A percentile compares a stretch with the other conserved stretches of the same genome.
Evolutionary conservation across 2,329 filamentous ascomycete genomes (phyloP).

Genomic region (Fusarium goolgardi): DNA sequence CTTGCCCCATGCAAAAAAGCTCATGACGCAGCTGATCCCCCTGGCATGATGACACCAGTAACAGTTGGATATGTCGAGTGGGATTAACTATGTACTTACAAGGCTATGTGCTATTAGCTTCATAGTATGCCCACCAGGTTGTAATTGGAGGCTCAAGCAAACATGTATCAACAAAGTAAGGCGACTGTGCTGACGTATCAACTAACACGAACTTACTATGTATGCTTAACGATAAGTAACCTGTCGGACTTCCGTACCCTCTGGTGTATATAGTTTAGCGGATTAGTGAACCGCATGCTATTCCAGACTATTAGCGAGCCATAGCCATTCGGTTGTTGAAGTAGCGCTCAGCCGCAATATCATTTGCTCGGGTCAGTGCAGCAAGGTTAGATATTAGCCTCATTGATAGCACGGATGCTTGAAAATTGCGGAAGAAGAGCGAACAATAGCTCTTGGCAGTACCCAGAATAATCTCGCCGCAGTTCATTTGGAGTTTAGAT

Average conservation of each 20-base stretch:
- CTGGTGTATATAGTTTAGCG: background rate
- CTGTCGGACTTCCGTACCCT: background rate
- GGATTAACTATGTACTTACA: slow-evolving; percentile 33
- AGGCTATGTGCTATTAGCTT: slow-evolving; percentile 30
- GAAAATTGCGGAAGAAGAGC: background rate
- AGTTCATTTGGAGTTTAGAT: background rate
- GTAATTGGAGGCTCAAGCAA: slow-evolving; percentile 26
- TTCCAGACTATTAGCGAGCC: background rate
- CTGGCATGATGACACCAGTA: slow-evolving; percentile 35
- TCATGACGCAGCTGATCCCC: slow-evolving; percentile 33
- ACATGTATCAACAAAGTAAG: slow-evolving; percentile 3
- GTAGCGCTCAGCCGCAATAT: slow-evolving; percentile 19
- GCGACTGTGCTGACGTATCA: slow-evolving; percentile 6
- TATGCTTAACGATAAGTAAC: background rate
- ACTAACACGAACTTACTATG: slow-evolving; percentile 12
- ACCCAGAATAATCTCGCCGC: slow-evolving; percentile 10
- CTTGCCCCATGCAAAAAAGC: slow-evolving; percentile 14
- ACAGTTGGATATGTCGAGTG: slow-evolving; percentile 14
- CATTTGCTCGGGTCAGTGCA: background rate
- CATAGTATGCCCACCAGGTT: slow-evolving; percentile 4
- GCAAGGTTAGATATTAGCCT: slow-evolving; percentile 12
- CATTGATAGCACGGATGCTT: background rate
- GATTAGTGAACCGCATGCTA: background rate
- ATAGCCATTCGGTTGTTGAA: background rate
- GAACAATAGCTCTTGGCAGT: slow-evolving; percentile 9